Base-by-base conservation (phyloP, 2,329 filamentous ascomycete species). In the Massarina eburnea region DNA sequence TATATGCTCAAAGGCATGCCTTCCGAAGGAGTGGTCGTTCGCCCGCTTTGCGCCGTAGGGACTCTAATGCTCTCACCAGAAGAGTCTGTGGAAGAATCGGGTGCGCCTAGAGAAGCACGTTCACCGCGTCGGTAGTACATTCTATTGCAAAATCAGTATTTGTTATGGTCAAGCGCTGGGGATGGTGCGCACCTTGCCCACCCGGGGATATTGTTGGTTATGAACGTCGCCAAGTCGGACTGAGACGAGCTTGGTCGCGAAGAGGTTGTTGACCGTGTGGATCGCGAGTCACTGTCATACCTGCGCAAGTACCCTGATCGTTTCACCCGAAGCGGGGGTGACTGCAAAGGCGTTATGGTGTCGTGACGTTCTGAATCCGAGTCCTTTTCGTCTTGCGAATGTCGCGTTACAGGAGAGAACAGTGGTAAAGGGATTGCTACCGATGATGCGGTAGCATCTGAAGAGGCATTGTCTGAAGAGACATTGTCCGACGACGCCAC, bases 41-140 rank as follows among this genome's bases (percentile, higher is more conserved):
- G 64, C 15, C 64, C 68, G 30, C 68, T 71, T 35, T 69, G 62
- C 34, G 67, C 64, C 19, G 67, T 69, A 15, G 51, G 57, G 20
- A 65, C 17, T 39, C 64, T 62, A 32, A 66, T 47, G 45, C 62
- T 66, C 8, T 59, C 59, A 9, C 58, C 60, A 8, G 66, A 59
- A 12, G 59, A 60, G 43, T 70, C 65, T 4, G 55, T 55, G 4
- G 48, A 45, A 19, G 66, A 68, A 10, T 61, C 65, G n/a, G 67
- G 60, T 6, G 64, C 61, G 29, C 56, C 63, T 24, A 67, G 49
- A 6, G 68, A 70, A 15, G 60, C 57, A 15, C 66, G 62, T 48
- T 70, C 67, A 26, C 67, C 66, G 24, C 59, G 58, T 33, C 61
- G 66, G 46, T 71, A 71, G 50, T 71, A 71, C 3, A 67, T 58